Evolutionary conservation across 139 green algal species (phyloP), one percentile per base, ranked within the genome.

Genomic region (Chlorella sp.): DNA sequence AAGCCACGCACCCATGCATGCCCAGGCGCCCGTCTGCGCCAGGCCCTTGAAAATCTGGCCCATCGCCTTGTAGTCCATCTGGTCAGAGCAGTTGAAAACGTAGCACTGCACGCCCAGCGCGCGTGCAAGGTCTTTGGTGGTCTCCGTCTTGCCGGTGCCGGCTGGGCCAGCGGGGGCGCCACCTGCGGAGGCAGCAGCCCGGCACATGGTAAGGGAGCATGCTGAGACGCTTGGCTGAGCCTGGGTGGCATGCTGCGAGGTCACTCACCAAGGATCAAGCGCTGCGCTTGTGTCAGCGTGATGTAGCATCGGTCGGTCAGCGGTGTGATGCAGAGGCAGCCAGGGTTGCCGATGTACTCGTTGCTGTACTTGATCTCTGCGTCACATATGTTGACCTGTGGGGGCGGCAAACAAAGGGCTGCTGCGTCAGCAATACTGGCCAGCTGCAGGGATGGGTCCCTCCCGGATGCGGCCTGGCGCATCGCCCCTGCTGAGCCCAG

Each of bases 301-400:
- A 98, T 98, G 93, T 98, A 98, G 93, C 96, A 98, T 71, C 96
- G 91, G 84, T 98, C 96, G 30, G 96, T 98, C 39, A 98, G 91
- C 1, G 96, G 96, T n/a, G 96, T 98, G 88, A 98, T 98, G 89
- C 97, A 98, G 51, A 98, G 92, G 87, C 94, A 96, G 65, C 96
- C 96, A 79, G 91, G 95, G 88, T 98, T 98, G 87, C 96, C 96
- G 60, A 98, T 95, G 91, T 97, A 98, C 91, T 98, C 96, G 88
- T 98, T 96, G 55, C 87, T 89, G 91, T 98, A 98, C 17, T 71
- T 71, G 39, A 98, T 96, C 85, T 98, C 96, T 13, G 95, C 96
- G 74, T 98, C 96, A 75, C 96, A 98, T 75, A 98, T 98, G 86
- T 95, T 94, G 83, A 96, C 93, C 90, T 94, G 86, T 15, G 62